Base-by-base conservation (phyloP, 805 yeast genomes). In the Wickerhamomyces sydowiorum region DNA sequence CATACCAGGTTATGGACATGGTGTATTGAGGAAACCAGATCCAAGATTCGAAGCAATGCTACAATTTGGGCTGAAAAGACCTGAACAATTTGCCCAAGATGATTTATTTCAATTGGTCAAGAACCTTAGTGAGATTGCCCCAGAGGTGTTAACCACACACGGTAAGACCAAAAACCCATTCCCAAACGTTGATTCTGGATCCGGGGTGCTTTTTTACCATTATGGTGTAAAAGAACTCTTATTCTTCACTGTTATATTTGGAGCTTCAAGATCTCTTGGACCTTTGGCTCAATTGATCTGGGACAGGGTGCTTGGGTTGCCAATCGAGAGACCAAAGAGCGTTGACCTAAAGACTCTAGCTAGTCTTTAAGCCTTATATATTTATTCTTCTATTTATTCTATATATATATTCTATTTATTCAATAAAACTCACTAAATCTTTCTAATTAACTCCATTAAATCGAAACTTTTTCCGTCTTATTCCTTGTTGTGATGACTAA, bases 1-100 rank as follows among this genome's bases (percentile, higher is more conserved):
- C 46, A 80, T 85, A 49, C 95, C 95, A 48, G 95, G 95, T 47
- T 86, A 86, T 69, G 95, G 95, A 37, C 95, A 85, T 64, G 93
- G 93, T 42, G 93, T 85, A 40, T 72, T 85, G 63, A 75, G 95
- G 67, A 79, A 77, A 72, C 80, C 91, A 39, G 93, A 85, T 64
- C 93, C 93, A 46, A 74, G 93, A 56, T 85, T 79, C 68, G 71
- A 75, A 43, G 91, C 90, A 44, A 81, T 80, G 71, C 70, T 82
- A 57, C 76, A 76, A 56, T 83, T 82, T 62, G 89, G 82, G 40
- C 67, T 72, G 55, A 58, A 62, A 37, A 67, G 75, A 40, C 64
- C 70, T 7, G 59, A 72, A 54, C 73, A 78, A 62, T 78, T 82
- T 68, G 72, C 77, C 41, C 69, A 75, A 56, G 83, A 83, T 62